Evolutionary conservation across 1,139 yeast genomes (phyloP), one percentile per base, ranked within the genome.

Genomic region (Yamadazyma buinensis): DNA sequence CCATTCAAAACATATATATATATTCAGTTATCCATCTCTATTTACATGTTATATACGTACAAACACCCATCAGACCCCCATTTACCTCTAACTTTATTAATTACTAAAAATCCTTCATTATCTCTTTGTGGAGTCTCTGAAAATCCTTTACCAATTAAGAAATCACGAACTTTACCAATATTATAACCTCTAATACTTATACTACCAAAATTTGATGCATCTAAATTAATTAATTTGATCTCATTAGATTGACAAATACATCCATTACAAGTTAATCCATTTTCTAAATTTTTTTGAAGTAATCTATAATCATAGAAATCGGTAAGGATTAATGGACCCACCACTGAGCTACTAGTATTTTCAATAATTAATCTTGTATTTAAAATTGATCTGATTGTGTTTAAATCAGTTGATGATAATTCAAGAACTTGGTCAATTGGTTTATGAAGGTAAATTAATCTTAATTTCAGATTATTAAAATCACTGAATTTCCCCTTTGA

Each of bases 51-150:
- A 39, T 44, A 43, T 38, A 67, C 64, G 50, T 79, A 84, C 45
- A 83, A 72, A 50, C 92, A 82, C 1, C 92, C 90, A 55, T 84
- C 94, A 29, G 58, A 64, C 9, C 88, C 92, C 72, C 82, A 81
- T 29, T 64, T 63, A 0, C 86, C 90, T 26, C 48, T 52, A 2
- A 79, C 48, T 27, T 49, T 59, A 1, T 72, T 69, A 8, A 81
- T 54, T 2, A 76, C 75, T 75, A 77, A 75, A 64, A 81, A 80
- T 6, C 86, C 84, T 38, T 80, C 84, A 40, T 51, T 32, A 49
- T 59, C 32, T 58, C 64, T 61, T 30, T 46, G 44, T 8, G 27
- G 29, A 15, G 9, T 28, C 19, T 43, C 46, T n/a, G 34, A 38
- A n/a, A 19, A 30, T 15, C 50, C 50, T 27, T 41, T 38, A 2